phyloP scores from a whole-genome alignment of 192 early-diverging fungal genomes.

The Coemansia sp. region DNA sequence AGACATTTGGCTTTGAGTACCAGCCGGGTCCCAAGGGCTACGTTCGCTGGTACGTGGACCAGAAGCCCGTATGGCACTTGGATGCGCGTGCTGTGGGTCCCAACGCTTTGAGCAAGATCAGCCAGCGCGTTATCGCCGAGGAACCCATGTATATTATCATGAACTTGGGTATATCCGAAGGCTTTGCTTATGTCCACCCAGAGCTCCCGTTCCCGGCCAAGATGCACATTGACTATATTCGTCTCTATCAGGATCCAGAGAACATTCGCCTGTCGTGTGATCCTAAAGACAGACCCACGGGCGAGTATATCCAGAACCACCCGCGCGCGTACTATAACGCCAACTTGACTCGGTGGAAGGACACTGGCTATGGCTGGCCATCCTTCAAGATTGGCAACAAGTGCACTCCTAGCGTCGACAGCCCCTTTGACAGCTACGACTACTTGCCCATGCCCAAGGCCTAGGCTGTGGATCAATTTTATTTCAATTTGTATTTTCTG shows the following conservation, averaged over 20 bases:
- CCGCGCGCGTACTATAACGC: constrained; percentile 56
- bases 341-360: constrained; percentile 50
- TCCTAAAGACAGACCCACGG: constrained; percentile 55
- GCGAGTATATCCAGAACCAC: constrained; percentile 57
- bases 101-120: constrained; percentile 46
- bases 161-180: constrained; percentile 52
- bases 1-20: constrained; percentile 56
- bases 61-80: constrained; percentile 47
- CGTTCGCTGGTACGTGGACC: constrained; percentile 46
- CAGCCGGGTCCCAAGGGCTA: constrained; percentile 47
- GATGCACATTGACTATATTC: constrained; percentile 60
- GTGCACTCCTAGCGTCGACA: constrained; percentile 35
- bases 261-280: constrained; percentile 57
- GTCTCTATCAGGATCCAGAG: constrained; percentile 57
- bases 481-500: background rate
- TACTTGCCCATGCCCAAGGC: constrained; percentile 35
- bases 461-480: background rate
- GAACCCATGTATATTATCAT: constrained; percentile 64
- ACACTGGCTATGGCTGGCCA: constrained; percentile 48
- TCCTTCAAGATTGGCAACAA: constrained; percentile 48
- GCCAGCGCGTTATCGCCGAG: constrained; percentile 51
- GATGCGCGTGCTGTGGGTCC: constrained; percentile 43
- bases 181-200: constrained; percentile 50
- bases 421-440: constrained; percentile 29
- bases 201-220: constrained; percentile 47